A percentile compares a stretch with the other conserved stretches of the same genome.
phyloP scores from a whole-genome alignment of 768 basidiomycete genomes.

The Russula vinacea region DNA sequence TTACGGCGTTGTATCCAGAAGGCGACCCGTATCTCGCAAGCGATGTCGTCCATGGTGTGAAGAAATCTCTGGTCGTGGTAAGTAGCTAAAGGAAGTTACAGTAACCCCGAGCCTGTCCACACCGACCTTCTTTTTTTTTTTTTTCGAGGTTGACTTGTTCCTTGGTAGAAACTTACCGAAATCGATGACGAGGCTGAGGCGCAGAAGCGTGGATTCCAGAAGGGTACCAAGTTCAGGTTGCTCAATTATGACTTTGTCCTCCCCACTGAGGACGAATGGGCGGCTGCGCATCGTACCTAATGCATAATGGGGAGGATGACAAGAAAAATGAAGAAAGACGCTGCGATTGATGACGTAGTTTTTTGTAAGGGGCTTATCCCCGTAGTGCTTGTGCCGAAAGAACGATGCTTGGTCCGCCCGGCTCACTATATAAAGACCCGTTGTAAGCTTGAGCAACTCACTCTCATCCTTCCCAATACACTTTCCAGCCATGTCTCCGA shows the following conservation, averaged over 20 bases:
- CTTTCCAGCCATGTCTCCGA: conserved; percentile 9
- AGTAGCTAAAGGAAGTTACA: conserved; percentile 31
- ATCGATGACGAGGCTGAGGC: conserved; percentile 48
- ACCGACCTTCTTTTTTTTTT: not conserved
- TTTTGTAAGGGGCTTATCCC: too few species aligned
- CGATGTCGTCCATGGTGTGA: conserved; percentile 81
- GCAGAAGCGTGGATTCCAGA: conserved; percentile 52
- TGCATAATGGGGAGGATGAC: too few species aligned
- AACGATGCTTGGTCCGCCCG: conserved; percentile 8
- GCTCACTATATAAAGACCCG: not conserved
- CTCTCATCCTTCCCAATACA: not conserved
- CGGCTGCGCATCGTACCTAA: conserved; percentile 30
- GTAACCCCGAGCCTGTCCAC: too few species aligned
- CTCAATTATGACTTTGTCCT: conserved; percentile 49
- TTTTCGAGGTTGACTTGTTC: not conserved
- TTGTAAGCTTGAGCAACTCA: not conserved
- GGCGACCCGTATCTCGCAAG: conserved; percentile 63
- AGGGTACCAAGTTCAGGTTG: conserved; percentile 47
- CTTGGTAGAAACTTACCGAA: not conserved
- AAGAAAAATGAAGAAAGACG: too few species aligned
- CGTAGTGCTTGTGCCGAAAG: not conserved
- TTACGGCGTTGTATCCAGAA: conserved; percentile 72
- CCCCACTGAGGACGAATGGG: conserved; percentile 43
- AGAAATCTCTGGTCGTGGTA: conserved; percentile 73
- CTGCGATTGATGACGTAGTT: too few species aligned